Evolutionary conservation across 345 rosid genomes (phyloP), one percentile per base, ranked within the genome.

Genomic region (Populus pruinosa): DNA sequence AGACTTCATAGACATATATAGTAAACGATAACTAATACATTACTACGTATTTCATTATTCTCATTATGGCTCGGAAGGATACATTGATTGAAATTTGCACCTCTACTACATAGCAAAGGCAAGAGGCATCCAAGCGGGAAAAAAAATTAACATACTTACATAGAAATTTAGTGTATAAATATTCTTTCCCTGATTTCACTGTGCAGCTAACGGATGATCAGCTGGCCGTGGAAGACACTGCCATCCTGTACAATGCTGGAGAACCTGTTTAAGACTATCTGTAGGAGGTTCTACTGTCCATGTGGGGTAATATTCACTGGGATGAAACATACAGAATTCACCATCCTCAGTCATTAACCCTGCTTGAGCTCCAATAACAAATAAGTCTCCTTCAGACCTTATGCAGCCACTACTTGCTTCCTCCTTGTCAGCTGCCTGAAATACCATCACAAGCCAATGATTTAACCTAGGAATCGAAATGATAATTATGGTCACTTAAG

Each of bases 241-340:
- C 93, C 97, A 92, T 66, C 99, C 99, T 0, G 94, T 85, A 29
- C 87, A 87, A n/a, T 83, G 91, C 79, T 87, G 92, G n/a, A 96
- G 85, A 67, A 80, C 77, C 68, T 90, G 92, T 82, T 92, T 94
- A 68, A 94, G 94, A 74, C 83, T 72, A 38, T 91, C 93, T 2
- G 90, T 78, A 1, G 94, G 91, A 69, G 97, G 49, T 78, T 87
- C 86, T 6, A 90, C 88, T 0, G 98, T 96, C 97, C 97, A 94
- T 31, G 85, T 72, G 17, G 88, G 74, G 83, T 91, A 96, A 84
- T 81, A 81, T 82, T 90, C 94, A 21, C 86, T 85, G 4, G 97
- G 97, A 82, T 88, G 89, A 83, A 96, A 92, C 82, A 82, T 70
- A 76, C 75, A 81, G 44, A 71, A 76, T 55, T 78, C 87, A 49